A percentile compares a stretch with the other conserved stretches of the same genome.
Conservation (phyloP, 495 filamentous ascomycete species). For the Tuber brumale region DNA sequence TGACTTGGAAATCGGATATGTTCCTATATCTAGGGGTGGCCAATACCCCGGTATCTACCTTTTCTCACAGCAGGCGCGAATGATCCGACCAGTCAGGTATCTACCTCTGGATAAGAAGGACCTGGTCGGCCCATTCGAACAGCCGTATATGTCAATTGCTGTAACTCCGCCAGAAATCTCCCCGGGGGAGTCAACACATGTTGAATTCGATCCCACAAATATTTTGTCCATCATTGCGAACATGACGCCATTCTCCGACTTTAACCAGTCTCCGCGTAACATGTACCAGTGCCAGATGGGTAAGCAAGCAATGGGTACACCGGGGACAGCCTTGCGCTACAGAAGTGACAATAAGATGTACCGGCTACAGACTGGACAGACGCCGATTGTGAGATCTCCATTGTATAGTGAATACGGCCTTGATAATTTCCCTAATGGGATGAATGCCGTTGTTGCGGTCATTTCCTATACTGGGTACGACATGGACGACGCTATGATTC, state of each 20-base stretch:
- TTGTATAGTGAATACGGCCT: slow-evolving; percentile 93
- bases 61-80: slow-evolving; percentile 73
- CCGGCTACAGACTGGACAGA: slow-evolving; percentile 89
- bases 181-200: slow-evolving; percentile 82
- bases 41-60: slow-evolving; percentile 96
- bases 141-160: slow-evolving; percentile 97
- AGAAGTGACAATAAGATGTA: slow-evolving; percentile 97
- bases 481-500: slow-evolving; percentile 99
- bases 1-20: slow-evolving; percentile 82
- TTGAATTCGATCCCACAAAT: slow-evolving; percentile 91
- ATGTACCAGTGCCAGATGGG: slow-evolving; percentile 99
- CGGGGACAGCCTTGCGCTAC: slow-evolving; percentile 74
- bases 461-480: slow-evolving; percentile 98
- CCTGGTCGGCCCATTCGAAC: slow-evolving; percentile 85
- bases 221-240: slow-evolving; percentile 97
- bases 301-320: slow-evolving; percentile 98
- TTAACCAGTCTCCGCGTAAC: slow-evolving; percentile 97
- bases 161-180: slow-evolving; percentile 74
- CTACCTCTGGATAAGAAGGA: slow-evolving; percentile 76
- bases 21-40: slow-evolving; percentile 77
- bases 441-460: slow-evolving; percentile 91
- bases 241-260: slow-evolving; percentile 97
- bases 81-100: slow-evolving; percentile 89
- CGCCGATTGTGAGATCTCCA: slow-evolving; percentile 83
- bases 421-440: slow-evolving; percentile 98